Evolutionary conservation across 805 yeast species (phyloP).

Genomic region (Candida succiphila): DNA sequence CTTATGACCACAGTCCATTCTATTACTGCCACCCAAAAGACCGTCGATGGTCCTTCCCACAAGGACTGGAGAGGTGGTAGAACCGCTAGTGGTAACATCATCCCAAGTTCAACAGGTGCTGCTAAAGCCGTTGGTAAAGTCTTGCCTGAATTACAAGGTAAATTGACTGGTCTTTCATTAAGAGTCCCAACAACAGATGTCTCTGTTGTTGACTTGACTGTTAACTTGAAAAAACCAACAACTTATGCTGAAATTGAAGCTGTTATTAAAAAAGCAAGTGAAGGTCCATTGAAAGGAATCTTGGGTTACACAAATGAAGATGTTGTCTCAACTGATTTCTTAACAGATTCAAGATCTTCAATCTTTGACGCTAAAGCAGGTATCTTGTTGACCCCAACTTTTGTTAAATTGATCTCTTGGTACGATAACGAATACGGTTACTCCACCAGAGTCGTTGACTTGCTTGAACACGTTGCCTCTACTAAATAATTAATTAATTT

Average conservation of each 20-base stretch:
- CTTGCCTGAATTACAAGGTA: constrained; percentile 82
- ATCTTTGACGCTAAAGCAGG: constrained; percentile 91
- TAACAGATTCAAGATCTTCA: constrained; percentile 75
- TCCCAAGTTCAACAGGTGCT: constrained; percentile 95
- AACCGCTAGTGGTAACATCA: constrained; percentile 91
- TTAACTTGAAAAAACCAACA: constrained; percentile 65
- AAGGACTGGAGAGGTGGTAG: constrained; percentile 99
- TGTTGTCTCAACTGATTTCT: constrained; percentile 86
- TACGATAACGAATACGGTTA: constrained; percentile 95
- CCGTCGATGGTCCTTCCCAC: constrained; percentile 94
- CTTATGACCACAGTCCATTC: constrained; percentile 96
- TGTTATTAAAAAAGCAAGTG: constrained; percentile 71
- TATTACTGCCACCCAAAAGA: constrained; percentile 92
- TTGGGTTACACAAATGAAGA: constrained; percentile 88
- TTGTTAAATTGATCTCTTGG: constrained; percentile 89
- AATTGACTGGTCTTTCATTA: constrained; percentile 88
- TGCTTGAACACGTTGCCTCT: constrained; percentile 68
- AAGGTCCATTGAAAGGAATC: constrained; percentile 71
- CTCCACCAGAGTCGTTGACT: constrained; percentile 93
- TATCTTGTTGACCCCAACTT: constrained; percentile 75
- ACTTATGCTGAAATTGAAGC: constrained; percentile 77
- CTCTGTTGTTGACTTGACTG: constrained; percentile 88
- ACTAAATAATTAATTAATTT: background rate
- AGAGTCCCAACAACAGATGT: constrained; percentile 93
- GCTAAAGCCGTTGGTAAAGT: constrained; percentile 97